These are phyloP conservation scores for Macadamia integrifolia DNA, from an alignment of 164 flowering plant species.

Conservation along the genomic window DNA sequence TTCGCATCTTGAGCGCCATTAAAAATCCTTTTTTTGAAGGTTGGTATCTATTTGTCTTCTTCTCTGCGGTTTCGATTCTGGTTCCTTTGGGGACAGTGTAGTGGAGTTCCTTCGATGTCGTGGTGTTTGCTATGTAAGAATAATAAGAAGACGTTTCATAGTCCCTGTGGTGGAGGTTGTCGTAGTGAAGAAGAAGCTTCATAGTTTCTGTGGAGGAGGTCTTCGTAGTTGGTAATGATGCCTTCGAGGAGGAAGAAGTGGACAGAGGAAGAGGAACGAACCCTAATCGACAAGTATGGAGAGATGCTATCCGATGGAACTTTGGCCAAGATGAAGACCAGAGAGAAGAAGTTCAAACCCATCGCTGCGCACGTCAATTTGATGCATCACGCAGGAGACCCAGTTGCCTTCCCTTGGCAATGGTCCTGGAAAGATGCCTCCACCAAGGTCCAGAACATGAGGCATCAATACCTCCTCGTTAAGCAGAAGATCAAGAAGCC, in stretches of 20 bases:
- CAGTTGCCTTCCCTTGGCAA: conserved; percentile 48
- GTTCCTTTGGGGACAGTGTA: too few relatives aligned
- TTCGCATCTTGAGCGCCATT: too few relatives aligned
- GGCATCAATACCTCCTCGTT: conserved; percentile 70
- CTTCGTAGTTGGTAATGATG: too few relatives aligned
- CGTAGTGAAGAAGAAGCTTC: too few relatives aligned
- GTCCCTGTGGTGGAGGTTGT: too few relatives aligned
- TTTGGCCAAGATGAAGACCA: conserved; percentile 54
- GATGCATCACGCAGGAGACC: conserved; percentile 49
- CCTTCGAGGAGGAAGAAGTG: conserved; percentile 52
- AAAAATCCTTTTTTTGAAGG: too few relatives aligned
- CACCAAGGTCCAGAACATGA: conserved; percentile 71
- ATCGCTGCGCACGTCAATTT: conserved; percentile 52
- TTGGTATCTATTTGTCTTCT: too few relatives aligned
- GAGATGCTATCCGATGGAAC: conserved; percentile 55
- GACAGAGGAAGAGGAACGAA: conserved; percentile 69
- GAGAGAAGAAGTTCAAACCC: conserved; percentile 63
- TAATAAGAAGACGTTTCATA: too few relatives aligned
- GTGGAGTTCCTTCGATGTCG: too few relatives aligned
- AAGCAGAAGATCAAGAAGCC: conserved; percentile 66
- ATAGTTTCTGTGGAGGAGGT: too few relatives aligned
- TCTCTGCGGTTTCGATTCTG: too few relatives aligned
- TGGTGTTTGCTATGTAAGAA: too few relatives aligned
- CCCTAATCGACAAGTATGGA: conserved; percentile 52
- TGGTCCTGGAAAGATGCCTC: conserved; percentile 83